Evolutionary conservation across 2,329 filamentous ascomycete species (phyloP).

Genomic region (Trichophyton rubrum): DNA sequence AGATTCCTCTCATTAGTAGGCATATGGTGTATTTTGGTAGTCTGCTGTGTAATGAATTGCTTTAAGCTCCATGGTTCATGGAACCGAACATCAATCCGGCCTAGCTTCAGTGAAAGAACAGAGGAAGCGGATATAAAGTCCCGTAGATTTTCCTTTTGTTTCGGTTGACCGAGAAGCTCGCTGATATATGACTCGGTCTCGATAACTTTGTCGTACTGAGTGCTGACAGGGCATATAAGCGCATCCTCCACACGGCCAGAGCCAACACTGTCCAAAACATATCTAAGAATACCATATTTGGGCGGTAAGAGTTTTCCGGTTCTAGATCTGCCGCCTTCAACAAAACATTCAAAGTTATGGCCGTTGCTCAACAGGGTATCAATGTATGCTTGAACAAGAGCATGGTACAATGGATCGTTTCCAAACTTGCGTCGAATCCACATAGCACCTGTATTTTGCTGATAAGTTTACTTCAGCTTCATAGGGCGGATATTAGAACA

Average conservation of each 20-base stretch:
- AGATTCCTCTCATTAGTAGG: conserved; percentile 23
- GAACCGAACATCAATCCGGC: conserved; percentile 87
- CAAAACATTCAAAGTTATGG: conserved; percentile 94
- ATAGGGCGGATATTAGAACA: conserved; percentile 10
- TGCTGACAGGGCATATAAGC: conserved; percentile 89
- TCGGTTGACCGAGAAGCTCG: conserved; percentile 84
- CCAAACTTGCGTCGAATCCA: conserved; percentile 90
- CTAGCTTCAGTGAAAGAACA: conserved; percentile 75
- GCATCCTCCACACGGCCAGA: conserved; percentile 81
- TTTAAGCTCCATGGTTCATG: conserved; percentile 90
- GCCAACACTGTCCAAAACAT: conserved; percentile 78
- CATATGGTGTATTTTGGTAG: conserved; percentile 42
- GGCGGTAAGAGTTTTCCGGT: conserved; percentile 89
- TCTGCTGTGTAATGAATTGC: conserved; percentile 67
- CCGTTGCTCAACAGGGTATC: conserved; percentile 82
- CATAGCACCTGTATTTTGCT: conserved; percentile 54
- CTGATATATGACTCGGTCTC: conserved; percentile 95
- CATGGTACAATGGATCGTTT: conserved; percentile 78
- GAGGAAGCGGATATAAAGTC: conserved; percentile 85
- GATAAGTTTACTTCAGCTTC: background rate
- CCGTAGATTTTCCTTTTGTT: conserved; percentile 84
- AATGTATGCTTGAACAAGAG: conserved; percentile 91
- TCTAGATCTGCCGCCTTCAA: conserved; percentile 83
- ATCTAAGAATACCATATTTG: conserved; percentile 89
- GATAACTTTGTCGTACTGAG: conserved; percentile 97